Percentiles rank a stretch among this genome's conserved stretches.
Evolutionary conservation across 495 filamentous ascomycete species (phyloP).

Genomic region (Hypoxylon fuscum): DNA sequence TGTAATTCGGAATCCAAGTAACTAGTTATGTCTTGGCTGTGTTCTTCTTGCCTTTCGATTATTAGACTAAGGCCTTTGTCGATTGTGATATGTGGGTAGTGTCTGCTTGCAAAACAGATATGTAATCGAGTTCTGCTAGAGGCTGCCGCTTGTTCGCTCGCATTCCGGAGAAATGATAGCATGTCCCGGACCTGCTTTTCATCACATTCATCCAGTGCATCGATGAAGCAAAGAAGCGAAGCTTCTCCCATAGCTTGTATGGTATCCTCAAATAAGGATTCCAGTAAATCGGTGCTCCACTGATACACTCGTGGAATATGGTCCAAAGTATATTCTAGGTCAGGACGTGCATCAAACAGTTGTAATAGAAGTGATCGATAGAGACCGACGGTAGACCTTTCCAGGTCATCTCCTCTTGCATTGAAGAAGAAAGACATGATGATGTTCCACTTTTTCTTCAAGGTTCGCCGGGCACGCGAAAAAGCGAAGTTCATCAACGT

Average conservation of each 20-base stretch:
- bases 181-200: constrained; percentile 15
- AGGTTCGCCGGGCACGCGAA: neutral
- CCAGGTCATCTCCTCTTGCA: constrained; percentile 55
- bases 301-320: neutral
- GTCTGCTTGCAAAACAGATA: constrained; percentile 60
- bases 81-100: constrained; percentile 59
- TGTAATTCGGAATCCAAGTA: constrained; percentile 37
- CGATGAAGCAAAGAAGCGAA: constrained; percentile 23
- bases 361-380: constrained; percentile 62
- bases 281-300: constrained; percentile 39
- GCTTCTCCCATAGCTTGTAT: constrained; percentile 24
- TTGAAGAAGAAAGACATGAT: constrained; percentile 61
- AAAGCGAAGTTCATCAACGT: constrained; percentile 56
- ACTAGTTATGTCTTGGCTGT: constrained; percentile 36
- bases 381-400: constrained; percentile 62
- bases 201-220: constrained; percentile 24
- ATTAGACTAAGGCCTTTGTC: constrained; percentile 42
- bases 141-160: neutral
- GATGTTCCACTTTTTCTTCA: constrained; percentile 14
- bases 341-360: constrained; percentile 28
- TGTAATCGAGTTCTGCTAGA: neutral
- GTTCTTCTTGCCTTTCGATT: constrained; percentile 38
- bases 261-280: constrained; percentile 42
- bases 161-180: neutral
- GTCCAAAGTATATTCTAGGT: constrained; percentile 39